phyloP scores from a whole-genome alignment of 331 rosid species.

The Phaseolus coccineus region DNA sequence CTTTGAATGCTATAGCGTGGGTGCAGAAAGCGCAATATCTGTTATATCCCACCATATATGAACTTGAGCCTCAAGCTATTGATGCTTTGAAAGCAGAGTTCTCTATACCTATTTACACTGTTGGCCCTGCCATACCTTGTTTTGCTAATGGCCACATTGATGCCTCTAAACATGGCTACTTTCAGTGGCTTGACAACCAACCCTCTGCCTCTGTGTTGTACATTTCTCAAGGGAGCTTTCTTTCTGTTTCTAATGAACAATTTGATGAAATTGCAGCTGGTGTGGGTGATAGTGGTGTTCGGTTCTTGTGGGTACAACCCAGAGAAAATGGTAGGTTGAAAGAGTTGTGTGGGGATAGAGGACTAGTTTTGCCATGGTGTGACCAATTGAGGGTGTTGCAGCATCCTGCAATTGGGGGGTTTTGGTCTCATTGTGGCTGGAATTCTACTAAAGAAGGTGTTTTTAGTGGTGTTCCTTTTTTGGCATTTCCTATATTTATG shows the following conservation, averaged over 20 bases:
- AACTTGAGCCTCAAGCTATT: conserved; percentile 58
- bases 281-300: conserved; percentile 19
- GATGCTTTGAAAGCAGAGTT: conserved; percentile 47
- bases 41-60: conserved; percentile 52
- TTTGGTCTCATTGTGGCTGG: conserved; percentile 71
- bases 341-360: conserved; percentile 48
- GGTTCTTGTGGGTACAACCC: conserved; percentile 45
- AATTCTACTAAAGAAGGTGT: conserved; percentile 54
- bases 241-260: conserved; percentile 32
- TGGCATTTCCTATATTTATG: conserved; percentile 43
- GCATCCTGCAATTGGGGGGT: conserved; percentile 56
- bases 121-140: conserved; percentile 58
- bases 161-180: conserved; percentile 27
- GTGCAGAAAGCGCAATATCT: conserved; percentile 46
- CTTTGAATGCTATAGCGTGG: conserved; percentile 24
- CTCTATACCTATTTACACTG: conserved; percentile 52
- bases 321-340: conserved; percentile 35
- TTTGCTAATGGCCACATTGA: neutral
- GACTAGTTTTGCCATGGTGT: conserved; percentile 57
- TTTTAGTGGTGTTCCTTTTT: conserved; percentile 53
- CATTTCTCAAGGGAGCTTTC: conserved; percentile 64
- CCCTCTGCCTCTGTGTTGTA: conserved; percentile 60
- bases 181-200: conserved; percentile 61
- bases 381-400: conserved; percentile 61
- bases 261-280: conserved; percentile 39